Conservation (phyloP, 116 monocot species). For the Zostera marina region DNA sequence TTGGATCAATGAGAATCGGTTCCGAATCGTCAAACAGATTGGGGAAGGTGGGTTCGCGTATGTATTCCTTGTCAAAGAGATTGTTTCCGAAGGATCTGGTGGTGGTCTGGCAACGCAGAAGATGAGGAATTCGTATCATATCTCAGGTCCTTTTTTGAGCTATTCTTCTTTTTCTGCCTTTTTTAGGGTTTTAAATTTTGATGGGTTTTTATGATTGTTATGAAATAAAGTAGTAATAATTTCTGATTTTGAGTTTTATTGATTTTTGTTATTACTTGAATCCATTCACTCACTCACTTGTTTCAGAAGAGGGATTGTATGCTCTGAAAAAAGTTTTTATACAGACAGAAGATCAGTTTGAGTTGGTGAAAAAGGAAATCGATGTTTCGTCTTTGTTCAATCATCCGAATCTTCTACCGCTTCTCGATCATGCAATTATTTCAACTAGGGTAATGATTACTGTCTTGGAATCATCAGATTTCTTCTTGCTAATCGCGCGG, state of each 20-base stretch:
- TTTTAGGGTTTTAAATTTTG: neutral
- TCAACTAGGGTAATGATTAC: constrained; percentile 45
- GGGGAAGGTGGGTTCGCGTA: constrained; percentile 69
- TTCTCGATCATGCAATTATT: constrained; percentile 95
- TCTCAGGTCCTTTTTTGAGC: constrained; percentile 35
- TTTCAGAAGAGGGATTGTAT: constrained; percentile 78
- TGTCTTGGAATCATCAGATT: constrained; percentile 7
- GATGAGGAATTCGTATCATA: constrained; percentile 40
- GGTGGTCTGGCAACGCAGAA: constrained; percentile 8
- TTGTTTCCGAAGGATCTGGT: constrained; percentile 19
- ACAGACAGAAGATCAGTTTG: constrained; percentile 72
- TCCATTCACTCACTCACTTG: neutral
- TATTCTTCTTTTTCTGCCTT: neutral
- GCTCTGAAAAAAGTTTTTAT: constrained; percentile 95
- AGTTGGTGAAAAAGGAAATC: constrained; percentile 88
- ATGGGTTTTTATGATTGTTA: neutral
- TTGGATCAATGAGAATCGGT: constrained; percentile 93
- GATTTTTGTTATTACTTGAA: constrained; percentile 3
- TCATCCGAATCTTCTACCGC: constrained; percentile 92
- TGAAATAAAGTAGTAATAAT: too few species aligned
- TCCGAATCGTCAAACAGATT: constrained; percentile 75
- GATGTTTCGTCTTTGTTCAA: constrained; percentile 79
- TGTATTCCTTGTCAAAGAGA: constrained; percentile 84
- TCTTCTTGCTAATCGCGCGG: constrained; percentile 89
- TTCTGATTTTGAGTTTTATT: too few species aligned